A percentile compares a stretch with the other conserved stretches of the same genome.
Conservation (phyloP, 176 grass and related monocot species). For the Melocanna baccifera region DNA sequence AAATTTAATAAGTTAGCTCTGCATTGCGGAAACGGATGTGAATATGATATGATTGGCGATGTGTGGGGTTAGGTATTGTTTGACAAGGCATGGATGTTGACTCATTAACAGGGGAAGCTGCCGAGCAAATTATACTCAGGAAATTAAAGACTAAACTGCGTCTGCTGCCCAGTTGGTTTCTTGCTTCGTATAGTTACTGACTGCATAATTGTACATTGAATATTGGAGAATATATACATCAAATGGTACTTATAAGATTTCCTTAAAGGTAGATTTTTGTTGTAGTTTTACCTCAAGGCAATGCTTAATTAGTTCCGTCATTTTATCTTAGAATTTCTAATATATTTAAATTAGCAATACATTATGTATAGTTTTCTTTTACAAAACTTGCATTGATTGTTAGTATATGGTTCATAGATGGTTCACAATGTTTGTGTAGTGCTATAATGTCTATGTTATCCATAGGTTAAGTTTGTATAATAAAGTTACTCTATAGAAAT, state of each 20-base stretch:
- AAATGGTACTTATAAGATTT: background rate
- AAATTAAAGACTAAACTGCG: background rate
- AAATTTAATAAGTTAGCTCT: constrained; percentile 22
- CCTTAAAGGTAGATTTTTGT: background rate
- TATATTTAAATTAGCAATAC: background rate
- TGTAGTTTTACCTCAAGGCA: background rate
- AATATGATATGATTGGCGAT: constrained; percentile 8
- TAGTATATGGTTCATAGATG: background rate
- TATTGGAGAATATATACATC: background rate
- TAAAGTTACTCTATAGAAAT: background rate
- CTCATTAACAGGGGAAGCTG: constrained; percentile 37
- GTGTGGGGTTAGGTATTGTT: constrained; percentile 46
- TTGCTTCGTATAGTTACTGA: background rate
- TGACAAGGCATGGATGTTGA: constrained; percentile 66
- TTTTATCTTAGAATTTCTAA: background rate
- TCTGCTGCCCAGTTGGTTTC: background rate
- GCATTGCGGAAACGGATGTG: constrained; percentile 30
- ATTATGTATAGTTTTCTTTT: background rate
- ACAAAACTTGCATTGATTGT: background rate
- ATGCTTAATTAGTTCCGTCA: background rate
- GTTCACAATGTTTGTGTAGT: background rate
- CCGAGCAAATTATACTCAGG: constrained; percentile 28
- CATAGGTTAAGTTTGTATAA: background rate
- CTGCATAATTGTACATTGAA: constrained; percentile 2
- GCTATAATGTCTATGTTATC: background rate